Evolutionary conservation across 495 filamentous ascomycete species (phyloP), one percentile per base, ranked within the genome.

Genomic region (Neurospora sp.): DNA sequence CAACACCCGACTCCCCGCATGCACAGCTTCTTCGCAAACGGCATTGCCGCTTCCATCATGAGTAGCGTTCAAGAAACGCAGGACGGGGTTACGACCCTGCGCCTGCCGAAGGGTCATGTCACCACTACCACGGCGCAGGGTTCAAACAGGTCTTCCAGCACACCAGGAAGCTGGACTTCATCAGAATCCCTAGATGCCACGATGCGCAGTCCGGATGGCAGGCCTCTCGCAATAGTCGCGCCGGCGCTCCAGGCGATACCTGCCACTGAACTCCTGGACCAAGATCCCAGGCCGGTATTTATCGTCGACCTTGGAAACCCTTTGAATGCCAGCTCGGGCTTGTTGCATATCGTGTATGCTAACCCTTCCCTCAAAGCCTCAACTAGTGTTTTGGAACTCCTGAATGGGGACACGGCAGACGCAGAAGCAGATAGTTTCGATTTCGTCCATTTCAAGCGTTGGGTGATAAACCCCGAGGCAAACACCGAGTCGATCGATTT

Each of bases 231-330:
- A 3, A 81, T 85, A 11, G 75, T 79, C 35, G 72, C 87, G 37
- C 83, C 88, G 59, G 77, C 87, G 27, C 82, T 93, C 10, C 83
- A 83, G 31, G 84, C 83, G 62, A 83, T 93, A 72, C 90, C 89
- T 11, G 81, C 91, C 9, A 75, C 88, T 27, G 91, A 92, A 80
- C 79, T 92, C 35, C 77, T 92, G 69, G 90, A 93, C 69, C 86
- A 89, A 70, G 91, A 92, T 75, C 86, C 89, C 39, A 81, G 90
- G 35, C 90, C 90, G 27, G 90, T 89, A 8, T 92, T 93, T 75
- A 85, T 92, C 71, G 80, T 92, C 18, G 91, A 93, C 73, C 80
- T 91, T 10, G 83, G 78, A 39, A 87, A 90, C 73, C 73, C 82
- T 7, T 76, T 78, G n/a, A 89, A 88, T 77, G 86, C 78, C 74